Base-by-base conservation (phyloP, 768 basidiomycete genomes). In the Saitozyma sp. region DNA sequence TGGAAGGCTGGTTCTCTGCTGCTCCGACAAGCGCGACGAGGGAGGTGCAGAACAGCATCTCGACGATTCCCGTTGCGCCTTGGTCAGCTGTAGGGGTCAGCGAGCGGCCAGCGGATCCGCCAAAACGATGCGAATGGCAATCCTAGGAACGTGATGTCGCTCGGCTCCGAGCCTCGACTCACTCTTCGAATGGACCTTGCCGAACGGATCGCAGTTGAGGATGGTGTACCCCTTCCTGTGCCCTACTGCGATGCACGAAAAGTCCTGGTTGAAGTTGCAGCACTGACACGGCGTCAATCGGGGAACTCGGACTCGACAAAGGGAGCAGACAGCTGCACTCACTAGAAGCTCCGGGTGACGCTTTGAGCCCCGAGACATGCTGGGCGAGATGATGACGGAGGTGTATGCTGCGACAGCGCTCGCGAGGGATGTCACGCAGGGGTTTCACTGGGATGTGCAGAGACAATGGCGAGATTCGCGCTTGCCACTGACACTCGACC, bases 21-120 rank as follows among this genome's bases (percentile, higher is more conserved):
- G 92, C 92, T 8, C 96, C 96, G 19, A 98, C 96, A 40, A 99
- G 84, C 0, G 96, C 96, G 52, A 99, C 92, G 65, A 99, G 86
- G 19, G 93, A 96, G 6, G 96, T 99, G 82, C 94, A 97, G 83
- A 99, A 99, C 62, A 99, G 84, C 96, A 99, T 99, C 81, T 99
- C 96, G 14, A 97, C 95, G 65, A 96, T 96, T 20, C 93, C 92
- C 16, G 90, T 86, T 2, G 95, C 91, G 8, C 95, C 94, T 62
- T 97, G 93, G 71, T 89, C 95, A 61, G 65, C 73, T 75, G 53
- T 3, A 58, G 92, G 6, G 1, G 45, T 38, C 19, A 43, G 66
- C 60, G n/a, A n/a, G n/a, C n/a, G n/a, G n/a, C 14, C 38, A 43
- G 37, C 20, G 9, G 13, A 55, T 55, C 11, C 40, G 9, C 16